Base-by-base conservation (phyloP, 192 early-diverging fungal species). In the Geranomyces michiganensis region DNA sequence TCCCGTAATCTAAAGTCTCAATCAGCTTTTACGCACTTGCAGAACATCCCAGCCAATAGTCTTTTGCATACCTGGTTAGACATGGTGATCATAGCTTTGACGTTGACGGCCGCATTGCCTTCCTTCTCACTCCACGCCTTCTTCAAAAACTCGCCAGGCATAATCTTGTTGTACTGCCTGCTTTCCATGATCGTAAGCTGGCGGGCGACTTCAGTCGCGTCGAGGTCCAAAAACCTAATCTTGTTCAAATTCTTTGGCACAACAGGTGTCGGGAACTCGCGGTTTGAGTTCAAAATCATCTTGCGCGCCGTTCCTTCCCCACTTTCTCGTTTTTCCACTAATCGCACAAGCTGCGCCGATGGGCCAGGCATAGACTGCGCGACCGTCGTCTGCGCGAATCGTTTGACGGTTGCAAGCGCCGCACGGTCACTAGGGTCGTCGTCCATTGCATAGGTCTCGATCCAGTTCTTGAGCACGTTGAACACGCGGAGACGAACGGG, bases 381-480 rank as follows among this genome's bases (percentile, higher is more conserved):
- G 85, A 96, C 92, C 19, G 78, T 79, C 21, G 81, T 88, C 31
- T 84, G 84, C 21, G 89, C 90, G 79, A 99, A 95, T 29, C 88
- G 79, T 33, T 86, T 83, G 55, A 97, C 85, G 68, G 79, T 78
- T 55, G 85, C 84, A 32, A 99, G 77, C 6, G 77, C 78, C 19
- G 45, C 14, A 0, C 83, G 79, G 70, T 95, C 94, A 51, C 88
- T 86, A 7, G 84, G 82, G 63, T 92, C 89, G 73, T 89, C 88
- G 66, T 95, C 93, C 36, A 87, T 79, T 71, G 91, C 93, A 75
- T 97, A 92, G 67, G 83, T 88, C 80, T 99, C 97, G 9, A 98
- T 78, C 97, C 97, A 99, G n/a, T 82, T 89, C 79, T 96, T 99
- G 73, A 98, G 84, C 41, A 96, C 84, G 73, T 95, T 96, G 82